Evolutionary conservation across 768 basidiomycete genomes (phyloP).

Genomic region (Trametopsis cervina): DNA sequence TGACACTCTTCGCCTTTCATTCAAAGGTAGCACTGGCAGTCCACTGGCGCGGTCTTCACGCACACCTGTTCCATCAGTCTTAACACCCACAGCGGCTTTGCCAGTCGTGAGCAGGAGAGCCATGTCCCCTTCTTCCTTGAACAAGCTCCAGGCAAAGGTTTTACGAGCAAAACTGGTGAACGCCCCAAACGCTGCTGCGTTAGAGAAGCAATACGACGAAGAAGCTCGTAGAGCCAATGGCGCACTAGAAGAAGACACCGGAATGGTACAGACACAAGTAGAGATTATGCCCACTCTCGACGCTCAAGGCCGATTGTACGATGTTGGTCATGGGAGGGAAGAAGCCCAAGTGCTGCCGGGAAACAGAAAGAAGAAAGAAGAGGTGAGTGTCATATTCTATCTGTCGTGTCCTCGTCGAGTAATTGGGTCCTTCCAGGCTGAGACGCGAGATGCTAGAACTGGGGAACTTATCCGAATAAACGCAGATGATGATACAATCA

Average conservation of each 20-base stretch:
- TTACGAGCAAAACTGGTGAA: conserved; percentile 86
- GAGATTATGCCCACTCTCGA: conserved; percentile 90
- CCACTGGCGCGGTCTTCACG: conserved; percentile 47
- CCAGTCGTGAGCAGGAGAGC: too few species aligned
- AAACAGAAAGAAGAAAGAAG: conserved; percentile 75
- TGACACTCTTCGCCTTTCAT: conserved; percentile 56
- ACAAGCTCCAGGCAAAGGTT: conserved; percentile 89
- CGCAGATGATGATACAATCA: conserved; percentile 81
- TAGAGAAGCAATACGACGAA: conserved; percentile 83
- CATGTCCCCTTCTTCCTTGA: conserved; percentile 73
- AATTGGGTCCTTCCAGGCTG: conserved; percentile 42
- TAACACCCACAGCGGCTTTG: conserved; percentile 54
- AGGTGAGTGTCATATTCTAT: conserved; percentile 31
- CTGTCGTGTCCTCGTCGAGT: not conserved
- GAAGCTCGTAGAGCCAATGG: conserved; percentile 44
- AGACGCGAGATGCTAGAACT: conserved; percentile 85
- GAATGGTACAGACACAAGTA: conserved; percentile 39
- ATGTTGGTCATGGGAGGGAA: conserved; percentile 76
- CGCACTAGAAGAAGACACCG: conserved; percentile 24
- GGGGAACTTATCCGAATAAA: conserved; percentile 87
- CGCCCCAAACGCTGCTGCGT: conserved; percentile 61
- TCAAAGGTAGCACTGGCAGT: conserved; percentile 43
- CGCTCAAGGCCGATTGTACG: conserved; percentile 78
- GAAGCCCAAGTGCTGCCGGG: conserved; percentile 47
- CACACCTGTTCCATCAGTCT: conserved; percentile 87